Percentiles rank a stretch among this genome's conserved stretches.
Conservation (phyloP, 2,329 filamentous ascomycete species). For the Neonectria ditissima region DNA sequence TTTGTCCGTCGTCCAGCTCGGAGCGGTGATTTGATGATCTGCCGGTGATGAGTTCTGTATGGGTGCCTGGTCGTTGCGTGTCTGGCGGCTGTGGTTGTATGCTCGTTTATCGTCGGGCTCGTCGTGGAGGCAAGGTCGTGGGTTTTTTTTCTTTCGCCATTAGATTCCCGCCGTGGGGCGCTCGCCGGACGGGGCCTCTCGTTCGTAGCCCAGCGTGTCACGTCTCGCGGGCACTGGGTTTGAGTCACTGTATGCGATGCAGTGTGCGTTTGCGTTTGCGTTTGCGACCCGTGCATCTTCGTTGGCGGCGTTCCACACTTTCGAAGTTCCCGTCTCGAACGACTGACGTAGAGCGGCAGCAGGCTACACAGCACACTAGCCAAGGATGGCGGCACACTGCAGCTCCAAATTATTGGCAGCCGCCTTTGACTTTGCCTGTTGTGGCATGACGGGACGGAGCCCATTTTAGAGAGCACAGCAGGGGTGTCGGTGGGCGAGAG, state of each 20-base stretch:
- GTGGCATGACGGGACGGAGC: conserved; percentile 5
- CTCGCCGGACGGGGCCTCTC: neutral
- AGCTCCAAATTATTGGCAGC: neutral
- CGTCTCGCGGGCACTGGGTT: conserved; percentile 10
- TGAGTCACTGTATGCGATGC: conserved; percentile 23
- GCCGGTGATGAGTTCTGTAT: neutral
- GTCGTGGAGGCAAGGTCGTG: neutral
- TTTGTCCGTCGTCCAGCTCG: neutral
- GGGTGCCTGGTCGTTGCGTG: conserved; percentile 5
- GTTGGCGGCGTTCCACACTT: conserved; percentile 15
- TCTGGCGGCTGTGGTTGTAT: neutral
- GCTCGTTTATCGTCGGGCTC: neutral
- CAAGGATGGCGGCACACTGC: neutral
- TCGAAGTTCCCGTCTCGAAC: neutral
- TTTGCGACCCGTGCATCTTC: neutral
- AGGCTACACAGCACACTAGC: neutral
- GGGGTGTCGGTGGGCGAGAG: too few species aligned
- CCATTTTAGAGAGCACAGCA: too few species aligned
- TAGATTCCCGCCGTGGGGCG: neutral
- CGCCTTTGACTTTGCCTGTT: neutral
- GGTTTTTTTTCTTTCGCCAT: neutral
- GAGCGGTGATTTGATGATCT: neutral
- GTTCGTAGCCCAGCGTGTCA: conserved; percentile 9
- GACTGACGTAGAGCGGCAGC: neutral
- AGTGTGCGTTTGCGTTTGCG: conserved; percentile 25